phyloP scores from a whole-genome alignment of 371 early-diverging fungal genomes.

The Batkoa obscura region DNA sequence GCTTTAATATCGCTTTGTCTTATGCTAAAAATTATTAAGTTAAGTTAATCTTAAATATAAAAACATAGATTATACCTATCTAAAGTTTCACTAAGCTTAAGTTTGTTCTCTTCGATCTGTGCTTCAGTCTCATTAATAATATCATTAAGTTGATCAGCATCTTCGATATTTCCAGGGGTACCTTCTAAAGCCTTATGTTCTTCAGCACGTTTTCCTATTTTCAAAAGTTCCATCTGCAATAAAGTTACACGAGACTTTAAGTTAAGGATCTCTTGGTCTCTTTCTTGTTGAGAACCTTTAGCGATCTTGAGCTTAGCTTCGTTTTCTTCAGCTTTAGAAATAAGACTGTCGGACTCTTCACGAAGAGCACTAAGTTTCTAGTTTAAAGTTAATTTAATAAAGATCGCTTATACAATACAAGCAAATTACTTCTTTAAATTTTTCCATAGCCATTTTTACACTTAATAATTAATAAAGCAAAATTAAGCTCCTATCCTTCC shows the following conservation, averaged over 20 bases:
- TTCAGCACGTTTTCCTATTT: conserved; percentile 5
- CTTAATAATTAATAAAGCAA: too few relatives aligned
- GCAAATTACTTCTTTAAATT: conserved; percentile 3
- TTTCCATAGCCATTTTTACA: conserved; percentile 7
- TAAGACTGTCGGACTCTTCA: conserved; percentile 1
- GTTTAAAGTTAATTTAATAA: background rate
- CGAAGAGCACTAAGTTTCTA: conserved; percentile 5
- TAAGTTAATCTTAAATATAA: background rate
- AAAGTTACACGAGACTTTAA: conserved; percentile 1
- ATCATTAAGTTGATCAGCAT: conserved; percentile 6
- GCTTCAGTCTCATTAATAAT: conserved; percentile 1
- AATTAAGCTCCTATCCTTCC: too few relatives aligned
- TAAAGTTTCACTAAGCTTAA: conserved; percentile 1
- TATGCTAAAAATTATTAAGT: background rate
- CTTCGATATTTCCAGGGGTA: background rate
- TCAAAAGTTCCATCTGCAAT: conserved; percentile 1
- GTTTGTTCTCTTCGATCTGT: background rate
- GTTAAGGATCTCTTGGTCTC: conserved; percentile 5
- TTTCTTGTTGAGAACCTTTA: background rate
- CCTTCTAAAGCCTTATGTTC: conserved; percentile 6
- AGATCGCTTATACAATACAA: background rate
- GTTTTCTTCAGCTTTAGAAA: background rate
- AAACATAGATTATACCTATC: conserved; percentile 1
- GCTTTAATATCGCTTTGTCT: conserved; percentile 3
- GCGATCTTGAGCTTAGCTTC: conserved; percentile 2